Conservation (phyloP, 2,329 filamentous ascomycete species). For the Cordyceps cicadae region DNA sequence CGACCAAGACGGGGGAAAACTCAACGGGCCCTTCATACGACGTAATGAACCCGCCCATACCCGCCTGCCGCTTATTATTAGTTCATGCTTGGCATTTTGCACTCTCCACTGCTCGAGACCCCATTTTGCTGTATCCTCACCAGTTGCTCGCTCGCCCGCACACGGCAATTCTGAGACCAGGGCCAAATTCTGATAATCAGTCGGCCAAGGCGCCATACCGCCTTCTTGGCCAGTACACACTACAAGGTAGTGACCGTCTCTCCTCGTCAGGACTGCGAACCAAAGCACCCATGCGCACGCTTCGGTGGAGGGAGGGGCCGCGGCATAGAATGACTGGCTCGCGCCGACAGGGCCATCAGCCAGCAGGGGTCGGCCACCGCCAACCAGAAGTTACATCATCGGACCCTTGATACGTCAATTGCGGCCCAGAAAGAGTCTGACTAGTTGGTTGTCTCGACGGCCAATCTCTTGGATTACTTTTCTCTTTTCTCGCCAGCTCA, state of each 20-base stretch:
- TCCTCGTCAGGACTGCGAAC: background rate
- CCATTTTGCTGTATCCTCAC: background rate
- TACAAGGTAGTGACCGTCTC: no score
- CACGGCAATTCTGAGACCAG: background rate
- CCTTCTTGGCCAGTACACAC: background rate
- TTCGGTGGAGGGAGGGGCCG: background rate
- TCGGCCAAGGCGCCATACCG: background rate
- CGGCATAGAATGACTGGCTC: background rate
- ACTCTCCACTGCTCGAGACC: background rate
- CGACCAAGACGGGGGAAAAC: background rate
- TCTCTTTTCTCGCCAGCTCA: background rate
- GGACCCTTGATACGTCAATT: slow-evolving; percentile 3
- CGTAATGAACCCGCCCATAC: slow-evolving; percentile 4
- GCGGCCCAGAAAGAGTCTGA: no score
- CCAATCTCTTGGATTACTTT: background rate
- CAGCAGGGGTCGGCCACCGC: background rate
- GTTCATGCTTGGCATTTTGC: slow-evolving; percentile 1
- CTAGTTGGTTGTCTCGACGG: background rate
- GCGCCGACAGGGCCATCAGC: background rate
- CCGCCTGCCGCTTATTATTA: background rate
- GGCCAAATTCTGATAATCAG: background rate
- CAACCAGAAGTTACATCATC: background rate
- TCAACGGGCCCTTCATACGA: background rate
- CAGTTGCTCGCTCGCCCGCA: background rate
- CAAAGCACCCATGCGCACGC: background rate